Percentiles rank a stretch among this genome's conserved stretches.
phyloP scores from a whole-genome alignment of 352 stramenopile genomes.

The Discostella stelligera region DNA sequence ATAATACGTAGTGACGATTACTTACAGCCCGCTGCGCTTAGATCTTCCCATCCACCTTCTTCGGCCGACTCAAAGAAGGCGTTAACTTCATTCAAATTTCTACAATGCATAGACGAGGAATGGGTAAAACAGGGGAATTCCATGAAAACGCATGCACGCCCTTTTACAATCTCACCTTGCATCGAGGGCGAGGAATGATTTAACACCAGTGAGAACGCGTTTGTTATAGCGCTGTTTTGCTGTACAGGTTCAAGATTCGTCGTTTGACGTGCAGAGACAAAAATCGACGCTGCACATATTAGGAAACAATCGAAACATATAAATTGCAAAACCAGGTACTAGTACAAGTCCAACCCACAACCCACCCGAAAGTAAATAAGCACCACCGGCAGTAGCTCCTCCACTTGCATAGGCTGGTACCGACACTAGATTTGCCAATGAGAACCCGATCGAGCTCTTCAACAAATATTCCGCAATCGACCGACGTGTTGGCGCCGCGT shows the following conservation, averaged over 20 bases:
- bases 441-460: slow-evolving; percentile 20
- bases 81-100: slow-evolving; percentile 49
- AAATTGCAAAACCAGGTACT: background rate
- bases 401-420: slow-evolving; percentile 53
- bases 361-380: slow-evolving; percentile 63
- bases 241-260: slow-evolving; percentile 3
- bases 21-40: slow-evolving; percentile 60
- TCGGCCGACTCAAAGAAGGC: slow-evolving; percentile 63
- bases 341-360: slow-evolving; percentile 9
- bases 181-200: slow-evolving; percentile 56
- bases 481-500: slow-evolving; percentile 5
- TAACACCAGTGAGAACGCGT: slow-evolving; percentile 64
- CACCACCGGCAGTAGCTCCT: slow-evolving; percentile 71
- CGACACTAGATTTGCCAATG: slow-evolving; percentile 14
- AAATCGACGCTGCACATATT: background rate
- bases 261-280: background rate
- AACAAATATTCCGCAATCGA: slow-evolving; percentile 27
- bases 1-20: slow-evolving; percentile 9
- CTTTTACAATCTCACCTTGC: slow-evolving; percentile 7
- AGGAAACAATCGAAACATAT: background rate
- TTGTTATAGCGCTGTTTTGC: slow-evolving; percentile 80
- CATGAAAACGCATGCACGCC: background rate
- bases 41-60: slow-evolving; percentile 69
- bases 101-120: slow-evolving; percentile 22
- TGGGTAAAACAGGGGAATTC: background rate